Evolutionary conservation across 1,139 yeast species (phyloP).

Genomic region (Suhomyces maxii): DNA sequence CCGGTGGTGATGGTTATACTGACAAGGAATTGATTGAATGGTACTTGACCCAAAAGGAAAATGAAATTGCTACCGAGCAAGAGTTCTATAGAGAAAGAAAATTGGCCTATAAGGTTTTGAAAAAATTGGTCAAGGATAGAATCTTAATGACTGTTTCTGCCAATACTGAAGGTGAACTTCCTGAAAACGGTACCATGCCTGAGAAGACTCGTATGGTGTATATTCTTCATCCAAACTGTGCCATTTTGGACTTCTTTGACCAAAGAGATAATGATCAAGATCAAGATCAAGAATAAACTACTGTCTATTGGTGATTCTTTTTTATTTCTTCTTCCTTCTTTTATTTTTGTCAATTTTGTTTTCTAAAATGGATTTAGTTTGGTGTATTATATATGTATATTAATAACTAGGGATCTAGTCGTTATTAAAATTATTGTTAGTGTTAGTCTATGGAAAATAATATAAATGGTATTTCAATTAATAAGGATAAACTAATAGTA

Average conservation of each 20-base stretch:
- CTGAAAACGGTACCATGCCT: conserved; percentile 6
- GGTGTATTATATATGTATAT: conserved; percentile 2
- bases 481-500: no score
- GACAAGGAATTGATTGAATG: conserved; percentile 72
- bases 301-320: not conserved
- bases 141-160: conserved; percentile 71
- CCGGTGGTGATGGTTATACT: conserved; percentile 65
- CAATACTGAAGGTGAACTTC: conserved; percentile 8
- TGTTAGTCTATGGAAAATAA: no score
- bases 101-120: conserved; percentile 76
- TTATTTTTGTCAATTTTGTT: no score
- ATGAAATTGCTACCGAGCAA: conserved; percentile 65
- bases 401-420: not conserved
- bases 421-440: no score
- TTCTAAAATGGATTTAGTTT: no score
- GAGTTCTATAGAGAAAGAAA: conserved; percentile 72
- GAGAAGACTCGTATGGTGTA: conserved; percentile 42
- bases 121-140: conserved; percentile 81
- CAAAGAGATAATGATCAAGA: conserved; percentile 14
- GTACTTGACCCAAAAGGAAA: conserved; percentile 78
- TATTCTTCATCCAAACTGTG: conserved; percentile 89
- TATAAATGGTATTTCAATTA: no score
- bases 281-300: conserved; percentile 3
- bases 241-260: conserved; percentile 62
- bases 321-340: no score